Base-by-base conservation (phyloP, 2,329 filamentous ascomycete genomes). In the Penicillium sp. region DNA sequence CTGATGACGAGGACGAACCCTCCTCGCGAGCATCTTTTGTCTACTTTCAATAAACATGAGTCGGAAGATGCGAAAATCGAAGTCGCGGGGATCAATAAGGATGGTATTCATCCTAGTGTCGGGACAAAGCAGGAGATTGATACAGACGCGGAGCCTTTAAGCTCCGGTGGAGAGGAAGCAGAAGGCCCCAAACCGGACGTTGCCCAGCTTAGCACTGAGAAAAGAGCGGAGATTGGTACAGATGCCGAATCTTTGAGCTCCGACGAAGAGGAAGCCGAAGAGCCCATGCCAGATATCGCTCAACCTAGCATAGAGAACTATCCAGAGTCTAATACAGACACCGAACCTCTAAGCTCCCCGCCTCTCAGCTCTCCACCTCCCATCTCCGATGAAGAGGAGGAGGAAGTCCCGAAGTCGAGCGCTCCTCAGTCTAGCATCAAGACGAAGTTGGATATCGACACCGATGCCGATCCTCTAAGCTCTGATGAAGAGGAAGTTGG, bases 391-490 rank as follows among this genome's bases (percentile, higher is more conserved):
- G 63, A 66, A 12, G 65, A 68, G 13, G 63, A 64, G 15, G 40
- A 38, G 19, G 28, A 32, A 32, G 28, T 31, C 40, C 13, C 8
- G 5, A n/a, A 12, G 10, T 10, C n/a, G 9, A 40, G 21, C 19
- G 22, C 35, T 5, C 10, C 21, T 44, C 34, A 41, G 6, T 10
- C 40, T n/a, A 42, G 8, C 19, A 21, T 41, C n/a, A 31, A 22
- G 31, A 26, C 17, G 24, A 15, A 17, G 24, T 13, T 21, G 10
- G 57, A 62, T 41, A 64, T 64, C 3, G 65, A 57, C 6, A 68
- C 61, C 12, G 64, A 69, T 33, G 67, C 65, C 43, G 66, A 66
- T 13, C 69, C 68, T 3, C 21, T 65, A 4, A 69, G 67, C 48
- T 67, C 64, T 2, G 64, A 53, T 22, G 63, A 67, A 17, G 66